These are phyloP conservation scores for Leccinellum luteum DNA, from an alignment of 768 basidiomycete genomes.

Conservation along the genomic window DNA sequence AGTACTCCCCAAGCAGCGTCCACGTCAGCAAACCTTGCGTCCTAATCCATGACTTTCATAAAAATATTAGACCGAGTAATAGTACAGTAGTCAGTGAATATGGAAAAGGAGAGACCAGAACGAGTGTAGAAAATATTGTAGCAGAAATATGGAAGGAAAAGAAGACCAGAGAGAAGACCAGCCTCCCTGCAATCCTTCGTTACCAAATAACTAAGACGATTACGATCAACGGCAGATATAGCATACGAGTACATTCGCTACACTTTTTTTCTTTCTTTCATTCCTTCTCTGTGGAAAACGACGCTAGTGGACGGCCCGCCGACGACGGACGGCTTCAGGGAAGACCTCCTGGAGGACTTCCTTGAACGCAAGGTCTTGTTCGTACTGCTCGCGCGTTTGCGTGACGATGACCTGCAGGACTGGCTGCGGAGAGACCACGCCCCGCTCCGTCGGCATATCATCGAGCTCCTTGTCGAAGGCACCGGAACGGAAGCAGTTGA, in stretches of 20 bases:
- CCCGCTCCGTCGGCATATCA: slow-evolving; percentile 23
- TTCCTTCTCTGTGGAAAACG: background rate
- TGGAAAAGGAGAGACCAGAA: background rate
- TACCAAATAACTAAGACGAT: slow-evolving; percentile 23
- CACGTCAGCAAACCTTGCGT: background rate
- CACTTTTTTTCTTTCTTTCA: slow-evolving; percentile 5
- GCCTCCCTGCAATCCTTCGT: slow-evolving; percentile 14
- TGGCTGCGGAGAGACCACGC: slow-evolving; percentile 12
- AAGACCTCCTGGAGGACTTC: slow-evolving; percentile 26
- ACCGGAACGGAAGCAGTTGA: slow-evolving; percentile 35
- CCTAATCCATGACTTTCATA: background rate
- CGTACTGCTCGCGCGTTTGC: slow-evolving; percentile 32
- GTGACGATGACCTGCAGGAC: slow-evolving; percentile 34
- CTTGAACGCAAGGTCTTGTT: slow-evolving; percentile 34
- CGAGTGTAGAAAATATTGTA: background rate
- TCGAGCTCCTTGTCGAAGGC: slow-evolving; percentile 34
- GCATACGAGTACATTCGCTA: background rate
- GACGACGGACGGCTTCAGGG: slow-evolving; percentile 25
- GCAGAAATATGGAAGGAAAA: slow-evolving; percentile 2
- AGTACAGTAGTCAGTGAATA: background rate
- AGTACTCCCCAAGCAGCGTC: too few relatives aligned
- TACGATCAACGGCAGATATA: slow-evolving; percentile 3
- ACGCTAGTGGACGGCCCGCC: slow-evolving; percentile 8
- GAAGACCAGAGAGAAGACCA: slow-evolving; percentile 11
- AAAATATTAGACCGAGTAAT: background rate